Conservation (phyloP, 371 early-diverging fungal species). For the Rhizomucor miehei region DNA sequence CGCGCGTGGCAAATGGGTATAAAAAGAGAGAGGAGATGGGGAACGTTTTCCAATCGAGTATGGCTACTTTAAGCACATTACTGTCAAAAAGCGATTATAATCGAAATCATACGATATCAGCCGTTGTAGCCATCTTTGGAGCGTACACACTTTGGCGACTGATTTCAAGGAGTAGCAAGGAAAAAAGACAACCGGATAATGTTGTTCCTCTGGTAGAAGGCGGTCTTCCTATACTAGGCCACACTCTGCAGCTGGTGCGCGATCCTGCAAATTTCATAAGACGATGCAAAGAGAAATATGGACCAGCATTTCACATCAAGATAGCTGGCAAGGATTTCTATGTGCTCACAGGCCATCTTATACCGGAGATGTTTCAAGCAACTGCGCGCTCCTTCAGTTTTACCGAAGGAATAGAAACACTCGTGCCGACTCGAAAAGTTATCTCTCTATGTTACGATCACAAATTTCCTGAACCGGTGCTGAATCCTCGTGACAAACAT, state of each 20-base stretch:
- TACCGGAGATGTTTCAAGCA: constrained; percentile 12
- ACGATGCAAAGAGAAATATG: constrained; percentile 7
- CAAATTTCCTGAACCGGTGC: constrained; percentile 3
- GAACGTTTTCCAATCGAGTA: too few relatives aligned
- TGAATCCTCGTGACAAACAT: constrained; percentile 12
- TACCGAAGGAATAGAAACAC: constrained; percentile 14
- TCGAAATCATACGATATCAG: too few relatives aligned
- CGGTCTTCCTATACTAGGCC: constrained; percentile 10
- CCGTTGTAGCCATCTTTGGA: too few relatives aligned
- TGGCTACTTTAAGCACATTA: too few relatives aligned
- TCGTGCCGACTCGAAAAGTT: constrained; percentile 11
- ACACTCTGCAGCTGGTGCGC: background rate
- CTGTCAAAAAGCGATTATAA: too few relatives aligned
- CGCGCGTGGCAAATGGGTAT: too few relatives aligned
- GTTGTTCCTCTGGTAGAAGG: constrained; percentile 5
- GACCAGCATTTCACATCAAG: constrained; percentile 7
- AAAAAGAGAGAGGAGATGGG: too few relatives aligned
- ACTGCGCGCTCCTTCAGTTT: constrained; percentile 10
- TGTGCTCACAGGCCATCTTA: constrained; percentile 11
- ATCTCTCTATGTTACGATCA: constrained; percentile 12
- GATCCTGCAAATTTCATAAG: constrained; percentile 4
- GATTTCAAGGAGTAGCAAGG: too few relatives aligned
- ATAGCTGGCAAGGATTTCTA: constrained; percentile 3
- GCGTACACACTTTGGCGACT: too few relatives aligned
- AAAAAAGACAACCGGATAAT: too few relatives aligned